A percentile compares a stretch with the other conserved stretches of the same genome.
These are phyloP conservation scores for Reutealis trisperma DNA, from an alignment of 345 rosid species.

Conservation along the genomic window DNA sequence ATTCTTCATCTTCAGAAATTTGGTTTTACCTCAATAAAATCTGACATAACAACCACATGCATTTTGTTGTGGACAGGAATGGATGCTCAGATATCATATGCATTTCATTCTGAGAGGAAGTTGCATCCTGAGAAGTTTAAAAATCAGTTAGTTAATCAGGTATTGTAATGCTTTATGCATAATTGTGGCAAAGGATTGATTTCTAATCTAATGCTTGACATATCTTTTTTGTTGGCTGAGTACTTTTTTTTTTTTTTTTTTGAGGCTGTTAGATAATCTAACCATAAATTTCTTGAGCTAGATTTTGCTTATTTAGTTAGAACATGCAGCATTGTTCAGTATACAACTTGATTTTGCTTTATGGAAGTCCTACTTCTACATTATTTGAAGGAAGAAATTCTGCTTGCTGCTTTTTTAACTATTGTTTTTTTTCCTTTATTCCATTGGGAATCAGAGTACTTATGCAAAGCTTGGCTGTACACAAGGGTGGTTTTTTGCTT, in stretches of 20 bases:
- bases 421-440: not conserved
- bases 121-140: slow-evolving; percentile 67
- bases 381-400: too few relatives aligned
- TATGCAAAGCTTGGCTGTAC: slow-evolving; percentile 90
- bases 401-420: not conserved
- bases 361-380: not conserved
- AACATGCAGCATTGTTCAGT: too few relatives aligned
- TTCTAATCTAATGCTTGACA: not conserved
- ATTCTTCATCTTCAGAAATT: not conserved
- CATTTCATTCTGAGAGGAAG: slow-evolving; percentile 33
- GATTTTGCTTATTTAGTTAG: too few relatives aligned
- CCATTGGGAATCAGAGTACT: slow-evolving; percentile 49
- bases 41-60: not conserved
- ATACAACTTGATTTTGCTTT: too few relatives aligned
- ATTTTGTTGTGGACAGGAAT: slow-evolving; percentile 56
- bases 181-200: not conserved
- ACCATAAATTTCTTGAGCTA: too few relatives aligned
- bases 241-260: too few relatives aligned
- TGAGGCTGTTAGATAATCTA: too few relatives aligned
- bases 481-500: slow-evolving; percentile 93
- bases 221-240: too few relatives aligned
- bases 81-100: slow-evolving; percentile 80
- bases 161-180: slow-evolving; percentile 21
- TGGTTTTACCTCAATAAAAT: not conserved
- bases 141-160: slow-evolving; percentile 89